phyloP scores from a whole-genome alignment of 257 asterid species.

The Solanum chaucha region DNA sequence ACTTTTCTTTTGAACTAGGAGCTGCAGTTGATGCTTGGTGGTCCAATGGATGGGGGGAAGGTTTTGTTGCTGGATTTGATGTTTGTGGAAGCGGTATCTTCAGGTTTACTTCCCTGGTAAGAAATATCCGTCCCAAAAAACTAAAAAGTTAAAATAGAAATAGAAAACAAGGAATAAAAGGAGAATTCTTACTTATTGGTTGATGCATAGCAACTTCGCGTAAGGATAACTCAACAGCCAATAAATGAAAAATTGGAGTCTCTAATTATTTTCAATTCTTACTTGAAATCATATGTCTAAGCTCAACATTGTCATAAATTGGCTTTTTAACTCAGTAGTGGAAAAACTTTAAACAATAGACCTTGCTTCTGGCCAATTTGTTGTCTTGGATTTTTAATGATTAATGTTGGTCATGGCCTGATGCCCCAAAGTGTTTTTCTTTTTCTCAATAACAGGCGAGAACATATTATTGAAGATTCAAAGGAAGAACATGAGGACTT shows the following conservation, averaged over 20 bases:
- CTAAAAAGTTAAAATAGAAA: too few species aligned
- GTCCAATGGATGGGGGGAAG: background rate
- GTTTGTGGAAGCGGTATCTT: background rate
- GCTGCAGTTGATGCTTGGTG: background rate
- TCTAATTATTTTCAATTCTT: too few species aligned
- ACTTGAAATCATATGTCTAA: background rate
- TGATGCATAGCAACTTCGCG: too few species aligned
- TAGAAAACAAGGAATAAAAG: background rate
- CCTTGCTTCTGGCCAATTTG: background rate
- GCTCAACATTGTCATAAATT: too few species aligned
- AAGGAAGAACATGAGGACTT: constrained; percentile 28
- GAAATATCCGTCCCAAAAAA: too few species aligned
- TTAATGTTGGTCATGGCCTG: background rate
- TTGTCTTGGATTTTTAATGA: background rate
- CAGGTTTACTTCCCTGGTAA: background rate
- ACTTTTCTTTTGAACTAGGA: background rate
- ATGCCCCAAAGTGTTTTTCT: background rate
- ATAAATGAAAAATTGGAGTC: too few species aligned
- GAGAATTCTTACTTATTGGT: background rate
- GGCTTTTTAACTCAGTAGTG: background rate
- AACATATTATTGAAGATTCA: constrained; percentile 18
- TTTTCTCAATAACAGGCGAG: constrained; percentile 24
- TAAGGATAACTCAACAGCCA: too few species aligned
- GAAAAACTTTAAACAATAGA: too few species aligned
- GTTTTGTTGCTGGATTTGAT: background rate